Evolutionary conservation across 306 rosid species (phyloP), one percentile per base, ranked within the genome.

Genomic region (Citrullus amarus): DNA sequence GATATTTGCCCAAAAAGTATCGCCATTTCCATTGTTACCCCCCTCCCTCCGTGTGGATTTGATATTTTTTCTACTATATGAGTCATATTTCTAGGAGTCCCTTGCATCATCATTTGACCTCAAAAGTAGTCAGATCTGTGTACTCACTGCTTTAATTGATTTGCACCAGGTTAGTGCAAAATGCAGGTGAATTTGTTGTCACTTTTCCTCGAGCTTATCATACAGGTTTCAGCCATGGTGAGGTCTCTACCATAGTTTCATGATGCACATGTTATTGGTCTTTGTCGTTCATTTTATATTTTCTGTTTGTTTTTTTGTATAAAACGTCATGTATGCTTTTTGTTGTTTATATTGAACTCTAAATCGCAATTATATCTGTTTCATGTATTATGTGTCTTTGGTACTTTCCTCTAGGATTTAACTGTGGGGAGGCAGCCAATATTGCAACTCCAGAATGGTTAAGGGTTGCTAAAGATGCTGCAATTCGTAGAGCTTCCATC

Each of bases 401-500:
- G 78, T 74, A 38, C 68, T 79, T 79, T 79, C 76, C 30, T 86
- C 74, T 82, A 96, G 99, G 99, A 78, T 96, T 96, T 84, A 96
- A 96, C 84, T 93, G 93, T 62, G 99, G 88, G 74, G 99, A 96
- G 89, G 99, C 99, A 78, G 96, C 99, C 4, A 96, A 96, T 85
- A 93, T 96, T 85, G 99, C 99, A 14, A 96, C 99, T 77, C 99
- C 99, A 69, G 98, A 96, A 86, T 96, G 99, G 99, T 88, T 96
- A 89, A 88, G 88, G 75, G 86, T 96, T 83, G 99, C 99, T 46
- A 96, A 93, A 80, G 97, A 96, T 83, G 99, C 98, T 83, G 99
- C 99, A 58, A 87, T 96, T 77, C 91, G 98, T 81, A 90, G 99
- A 87, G 99, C 99, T 80, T 96, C 98, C 68, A 84, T 96, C 82